Evolutionary conservation across 768 basidiomycete genomes (phyloP), one percentile per base, ranked within the genome.

Genomic region (Cystofilobasidium capitatum): DNA sequence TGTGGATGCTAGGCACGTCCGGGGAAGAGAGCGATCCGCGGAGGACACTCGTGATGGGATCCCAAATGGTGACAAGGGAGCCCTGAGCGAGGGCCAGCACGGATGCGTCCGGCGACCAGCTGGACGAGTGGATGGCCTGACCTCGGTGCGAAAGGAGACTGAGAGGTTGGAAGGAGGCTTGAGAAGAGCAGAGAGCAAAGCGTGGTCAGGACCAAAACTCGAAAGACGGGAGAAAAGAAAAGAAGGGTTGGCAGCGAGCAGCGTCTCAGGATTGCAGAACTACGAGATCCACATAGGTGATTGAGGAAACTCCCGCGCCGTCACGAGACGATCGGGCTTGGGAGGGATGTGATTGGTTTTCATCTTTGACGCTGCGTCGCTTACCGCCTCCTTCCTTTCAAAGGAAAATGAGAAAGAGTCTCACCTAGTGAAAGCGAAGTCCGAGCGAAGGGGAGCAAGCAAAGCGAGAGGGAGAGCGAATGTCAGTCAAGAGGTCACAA

Each of bases 91-190:
- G 81, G 16, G 87, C 88, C 55, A 98, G 79, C 37, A 99, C 80
- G 7, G 92, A 92, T 12, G 84, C 87, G 75, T 99, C 96, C 5
- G 81, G 82, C 8, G 93, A 89, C 85, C 91, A 96, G 0, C 85
- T 81, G 0, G 83, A 79, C 9, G 70, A 63, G 70, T 85, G 81
- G 62, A 80, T 81, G 37, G 91, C 88, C 60, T 80, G 82, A n/a
- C 81, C 79, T 51, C 86, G 88, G 74, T 88, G 88, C 47, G 76
- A 79, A 71, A 89, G 82, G 1, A 85, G 83, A 2, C 90, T 87
- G 59, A 87, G 85, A 54, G 83, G 80, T n/a, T 85, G 81, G 93
- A 92, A 98, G 58, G 84, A 87, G 45, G 81, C 88, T 87, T 70
- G 29, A 61, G 40, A 37, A 24, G n/a, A 20, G n/a, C n/a, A 8